Base-by-base conservation (phyloP, 495 filamentous ascomycete species). In the Chaetomium fimeti region DNA sequence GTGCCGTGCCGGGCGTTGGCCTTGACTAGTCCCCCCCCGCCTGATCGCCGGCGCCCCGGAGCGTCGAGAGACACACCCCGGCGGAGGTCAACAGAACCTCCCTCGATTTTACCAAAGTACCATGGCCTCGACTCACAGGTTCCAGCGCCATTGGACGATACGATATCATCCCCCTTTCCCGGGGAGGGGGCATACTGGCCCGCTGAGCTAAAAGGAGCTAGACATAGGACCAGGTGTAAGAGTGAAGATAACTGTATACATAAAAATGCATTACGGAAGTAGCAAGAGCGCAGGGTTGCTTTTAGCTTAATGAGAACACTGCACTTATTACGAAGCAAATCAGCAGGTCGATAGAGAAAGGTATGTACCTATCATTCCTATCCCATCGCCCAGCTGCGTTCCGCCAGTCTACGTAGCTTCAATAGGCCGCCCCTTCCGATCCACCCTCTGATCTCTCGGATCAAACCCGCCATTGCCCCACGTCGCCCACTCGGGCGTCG, bases 391-490 rank as follows among this genome's bases (percentile, higher is more conserved):
- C n/a, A 8, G 48, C 32, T 62, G 8, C 24, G 12, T 24, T 24
- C 27, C 25, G 11, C 27, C 61, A 63, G 40, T 63, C 29, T 71
- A 74, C 20, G 59, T 64, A 29, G 63, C 66, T 49, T 77, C 79
- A 18, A 82, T 79, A 56, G 77, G 77, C 58, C 75, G 71, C 2
- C 92, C 91, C 75, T 94, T 97, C 61, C 85, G 82, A 73, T 89
- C 86, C 36, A 96, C 91, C 66, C 93, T 85, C 76, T 87, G 82
- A 78, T 98, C 93, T 48, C 88, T 82, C 1, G 93, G 93, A 79
- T 98, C 90, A 72, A 98, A 98, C 2, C 93, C 93, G 3, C 93
- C 93, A 54, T 90, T 87, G 0, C 93, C 93, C 90, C 91, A 97
- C n/a, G 84, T 85, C 24, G 93, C 93, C 93, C 93, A 98, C 69